Evolutionary conservation across 345 rosid genomes (phyloP).

Genomic region (Gynandropsis gynandra): DNA sequence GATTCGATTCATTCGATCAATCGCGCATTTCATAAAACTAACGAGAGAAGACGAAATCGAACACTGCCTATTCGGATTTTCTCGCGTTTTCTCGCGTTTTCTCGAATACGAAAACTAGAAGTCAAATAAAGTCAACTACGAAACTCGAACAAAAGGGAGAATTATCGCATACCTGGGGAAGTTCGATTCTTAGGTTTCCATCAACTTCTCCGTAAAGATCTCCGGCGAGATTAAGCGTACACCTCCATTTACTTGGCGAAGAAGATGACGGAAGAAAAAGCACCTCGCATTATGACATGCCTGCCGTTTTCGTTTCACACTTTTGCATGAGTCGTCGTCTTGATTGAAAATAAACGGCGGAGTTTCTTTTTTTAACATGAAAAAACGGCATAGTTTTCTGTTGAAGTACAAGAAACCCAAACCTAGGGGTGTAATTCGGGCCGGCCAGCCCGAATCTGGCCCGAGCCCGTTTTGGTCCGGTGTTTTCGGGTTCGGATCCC

Average conservation of each 20-base stretch:
- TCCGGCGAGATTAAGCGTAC: background rate
- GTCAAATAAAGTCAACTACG: background rate
- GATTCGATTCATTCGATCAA: background rate
- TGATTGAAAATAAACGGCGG: too few relatives aligned
- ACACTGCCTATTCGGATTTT: background rate
- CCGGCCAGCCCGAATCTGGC: too few relatives aligned
- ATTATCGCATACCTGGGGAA: background rate
- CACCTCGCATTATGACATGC: background rate
- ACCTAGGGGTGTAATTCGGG: too few relatives aligned
- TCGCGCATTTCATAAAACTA: background rate
- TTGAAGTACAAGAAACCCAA: too few relatives aligned
- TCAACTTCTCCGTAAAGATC: background rate
- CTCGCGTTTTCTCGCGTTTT: too few relatives aligned
- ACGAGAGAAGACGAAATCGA: background rate
- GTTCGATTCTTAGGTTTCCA: background rate
- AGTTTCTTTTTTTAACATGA: too few relatives aligned
- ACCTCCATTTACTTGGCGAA: conserved; percentile 6
- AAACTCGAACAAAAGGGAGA: background rate
- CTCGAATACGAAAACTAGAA: background rate
- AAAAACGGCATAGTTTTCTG: too few relatives aligned
- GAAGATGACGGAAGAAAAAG: background rate
- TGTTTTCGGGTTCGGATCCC: too few relatives aligned
- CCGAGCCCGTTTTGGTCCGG: too few relatives aligned
- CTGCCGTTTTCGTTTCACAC: background rate
- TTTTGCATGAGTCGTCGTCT: too few relatives aligned